phyloP scores from a whole-genome alignment of 2,329 filamentous ascomycete species.

The Ophiocordyceps robertsii region DNA sequence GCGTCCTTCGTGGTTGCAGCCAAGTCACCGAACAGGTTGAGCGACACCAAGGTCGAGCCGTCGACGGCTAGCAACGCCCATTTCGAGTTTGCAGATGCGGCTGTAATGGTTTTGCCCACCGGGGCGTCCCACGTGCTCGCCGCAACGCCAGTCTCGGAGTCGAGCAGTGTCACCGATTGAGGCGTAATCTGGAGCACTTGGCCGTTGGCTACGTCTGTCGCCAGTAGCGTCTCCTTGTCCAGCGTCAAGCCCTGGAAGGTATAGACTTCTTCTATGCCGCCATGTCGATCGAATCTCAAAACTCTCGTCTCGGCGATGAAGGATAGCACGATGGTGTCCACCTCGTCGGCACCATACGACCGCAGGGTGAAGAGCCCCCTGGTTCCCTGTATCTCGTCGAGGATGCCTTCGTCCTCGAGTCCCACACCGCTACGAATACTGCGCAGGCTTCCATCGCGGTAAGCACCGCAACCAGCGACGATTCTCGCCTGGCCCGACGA shows the following conservation, averaged over 20 bases:
- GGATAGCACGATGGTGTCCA: slow-evolving; percentile 66
- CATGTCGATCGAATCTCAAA: slow-evolving; percentile 61
- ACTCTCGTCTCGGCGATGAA: slow-evolving; percentile 74
- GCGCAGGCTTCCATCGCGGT: slow-evolving; percentile 74
- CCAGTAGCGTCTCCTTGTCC: slow-evolving; percentile 58
- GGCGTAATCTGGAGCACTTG: slow-evolving; percentile 67
- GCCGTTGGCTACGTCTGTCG: slow-evolving; percentile 47
- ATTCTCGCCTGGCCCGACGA: slow-evolving; percentile 90
- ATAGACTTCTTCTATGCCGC: slow-evolving; percentile 79
- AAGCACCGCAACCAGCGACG: slow-evolving; percentile 84
- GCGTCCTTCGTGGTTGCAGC: slow-evolving; percentile 46
- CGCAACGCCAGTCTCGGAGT: slow-evolving; percentile 41
- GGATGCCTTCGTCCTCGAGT: slow-evolving; percentile 70
- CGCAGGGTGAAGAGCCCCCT: slow-evolving; percentile 59
- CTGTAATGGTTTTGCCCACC: slow-evolving; percentile 50
- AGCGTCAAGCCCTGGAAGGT: slow-evolving; percentile 57
- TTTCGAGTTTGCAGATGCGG: slow-evolving; percentile 59
- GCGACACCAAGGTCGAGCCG: slow-evolving; percentile 56
- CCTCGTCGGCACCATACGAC: slow-evolving; percentile 31
- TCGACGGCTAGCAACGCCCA: slow-evolving; percentile 63
- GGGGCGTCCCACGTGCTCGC: slow-evolving; percentile 44
- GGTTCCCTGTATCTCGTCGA: slow-evolving; percentile 66
- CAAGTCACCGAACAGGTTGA: slow-evolving; percentile 49
- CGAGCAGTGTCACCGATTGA: slow-evolving; percentile 45
- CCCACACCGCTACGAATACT: slow-evolving; percentile 91